Evolutionary conservation across 257 asterid species (phyloP).

Genomic region (Solanum medicagineum): DNA sequence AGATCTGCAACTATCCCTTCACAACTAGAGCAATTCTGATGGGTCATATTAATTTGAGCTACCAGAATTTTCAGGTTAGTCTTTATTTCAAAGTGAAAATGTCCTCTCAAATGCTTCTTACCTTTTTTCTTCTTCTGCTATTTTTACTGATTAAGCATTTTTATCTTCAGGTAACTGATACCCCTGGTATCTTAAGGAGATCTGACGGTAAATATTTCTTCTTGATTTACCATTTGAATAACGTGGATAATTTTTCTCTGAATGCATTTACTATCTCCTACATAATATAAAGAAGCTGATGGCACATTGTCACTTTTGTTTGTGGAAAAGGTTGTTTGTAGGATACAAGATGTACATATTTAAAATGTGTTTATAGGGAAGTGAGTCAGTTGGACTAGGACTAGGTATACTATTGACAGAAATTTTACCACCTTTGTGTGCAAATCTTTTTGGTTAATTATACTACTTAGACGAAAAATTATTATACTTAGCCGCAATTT

Average conservation of each 20-base stretch:
- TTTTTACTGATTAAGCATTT: constrained; percentile 1
- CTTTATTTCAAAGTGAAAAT: neutral
- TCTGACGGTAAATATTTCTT: constrained; percentile 49
- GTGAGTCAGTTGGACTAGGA: neutral
- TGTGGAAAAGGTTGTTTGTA: neutral
- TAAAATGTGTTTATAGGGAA: neutral
- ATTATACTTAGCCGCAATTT: neutral
- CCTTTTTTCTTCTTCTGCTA: neutral
- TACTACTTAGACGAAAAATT: neutral
- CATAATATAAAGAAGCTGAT: neutral
- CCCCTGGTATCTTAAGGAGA: constrained; percentile 84
- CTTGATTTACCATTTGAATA: neutral
- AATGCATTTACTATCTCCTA: neutral
- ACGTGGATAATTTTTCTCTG: neutral
- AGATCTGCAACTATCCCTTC: constrained; percentile 96
- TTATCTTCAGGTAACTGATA: constrained; percentile 76
- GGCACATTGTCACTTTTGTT: neutral
- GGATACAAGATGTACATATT: neutral
- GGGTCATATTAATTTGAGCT: constrained; percentile 85
- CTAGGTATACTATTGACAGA: neutral
- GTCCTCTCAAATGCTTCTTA: neutral
- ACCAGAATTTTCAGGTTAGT: constrained; percentile 55
- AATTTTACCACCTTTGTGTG: neutral
- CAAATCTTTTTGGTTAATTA: neutral
- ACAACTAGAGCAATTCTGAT: constrained; percentile 93